phyloP scores from a whole-genome alignment of 345 rosid genomes.

The Brassica rapa region DNA sequence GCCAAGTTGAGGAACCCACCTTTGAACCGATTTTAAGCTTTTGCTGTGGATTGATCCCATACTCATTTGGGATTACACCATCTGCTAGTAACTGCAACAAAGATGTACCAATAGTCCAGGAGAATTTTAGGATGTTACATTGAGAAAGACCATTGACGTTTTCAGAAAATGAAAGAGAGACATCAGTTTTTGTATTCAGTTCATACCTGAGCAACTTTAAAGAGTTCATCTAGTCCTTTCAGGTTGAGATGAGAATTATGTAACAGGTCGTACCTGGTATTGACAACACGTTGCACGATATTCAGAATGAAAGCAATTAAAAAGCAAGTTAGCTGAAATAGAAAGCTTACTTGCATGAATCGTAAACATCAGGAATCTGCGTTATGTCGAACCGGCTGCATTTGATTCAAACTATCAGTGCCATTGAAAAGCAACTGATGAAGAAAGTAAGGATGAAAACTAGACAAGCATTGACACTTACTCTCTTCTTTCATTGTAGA shows the following conservation, averaged over 20 bases:
- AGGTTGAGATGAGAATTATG: slow-evolving; percentile 96
- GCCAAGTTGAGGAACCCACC: slow-evolving; percentile 47
- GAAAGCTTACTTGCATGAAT: slow-evolving; percentile 96
- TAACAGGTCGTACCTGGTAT: slow-evolving; percentile 81
- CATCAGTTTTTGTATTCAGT: background rate
- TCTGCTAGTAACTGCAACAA: slow-evolving; percentile 84
- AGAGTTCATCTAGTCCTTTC: slow-evolving; percentile 82
- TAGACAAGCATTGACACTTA: slow-evolving; percentile 43
- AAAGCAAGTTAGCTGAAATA: slow-evolving; percentile 19
- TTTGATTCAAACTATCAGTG: slow-evolving; percentile 36
- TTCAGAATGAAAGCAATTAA: background rate
- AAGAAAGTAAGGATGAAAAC: slow-evolving; percentile 8
- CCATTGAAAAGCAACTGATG: background rate
- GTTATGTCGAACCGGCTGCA: slow-evolving; percentile 96
- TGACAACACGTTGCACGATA: slow-evolving; percentile 17
- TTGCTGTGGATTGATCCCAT: slow-evolving; percentile 94
- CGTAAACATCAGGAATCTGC: slow-evolving; percentile 98
- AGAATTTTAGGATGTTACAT: background rate
- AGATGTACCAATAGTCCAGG: slow-evolving; percentile 2
- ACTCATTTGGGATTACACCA: slow-evolving; percentile 98
- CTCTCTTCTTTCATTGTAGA: slow-evolving; percentile 96
- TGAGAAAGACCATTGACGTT: background rate
- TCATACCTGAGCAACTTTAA: slow-evolving; percentile 90
- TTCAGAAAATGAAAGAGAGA: slow-evolving; percentile 9
- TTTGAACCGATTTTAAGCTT: slow-evolving; percentile 94